Base-by-base conservation (phyloP, 192 early-diverging fungal genomes). In the Rhizophagus prolifer region DNA sequence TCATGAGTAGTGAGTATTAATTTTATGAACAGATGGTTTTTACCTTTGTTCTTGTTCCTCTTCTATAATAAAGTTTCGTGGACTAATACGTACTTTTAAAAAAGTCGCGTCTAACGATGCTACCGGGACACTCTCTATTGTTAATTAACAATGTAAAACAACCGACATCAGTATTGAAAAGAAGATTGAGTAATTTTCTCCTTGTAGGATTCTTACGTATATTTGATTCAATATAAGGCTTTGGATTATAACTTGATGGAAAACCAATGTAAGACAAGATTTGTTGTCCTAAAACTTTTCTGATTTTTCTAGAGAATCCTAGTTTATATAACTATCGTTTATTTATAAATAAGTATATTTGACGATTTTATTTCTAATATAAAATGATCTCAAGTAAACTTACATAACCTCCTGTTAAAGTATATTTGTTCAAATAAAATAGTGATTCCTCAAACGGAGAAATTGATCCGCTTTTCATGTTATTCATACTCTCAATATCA, bases 11-110 rank as follows among this genome's bases (percentile, higher is more conserved):
- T 38, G 7, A 36, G 36, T 10, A 44, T 62, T n/a, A 28, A 62
- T 62, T 50, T 61, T 25, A 13, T 31, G 30, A 31, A 31, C 30
- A 2, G 31, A 62, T 28, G 60, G 0, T 62, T 62, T 62, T 62
- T 62, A 62, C 60, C 60, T 62, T 26, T 62, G 60, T 6, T 62
- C 60, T 25, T 62, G 60, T 62, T 62, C 60, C 6, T 62, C 60
- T 28, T n/a, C 23, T 62, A 62, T 1, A 62, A 62, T 62, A 62
- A 62, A 62, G 60, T 16, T 9, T 9, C 26, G 60, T 28, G 60
- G 60, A 28, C 60, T 62, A 25, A 62, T 28, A 8, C 26, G 60
- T 28, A 62, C 16, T n/a, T 2, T 62, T 28, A 28, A n/a, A 26
- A 10, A 9, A 10, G 1, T 28, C 4, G 25, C 4, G 12, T 28